Evolutionary conservation across 495 filamentous ascomycete genomes (phyloP).

Genomic region (Delitschia confertaspora): DNA sequence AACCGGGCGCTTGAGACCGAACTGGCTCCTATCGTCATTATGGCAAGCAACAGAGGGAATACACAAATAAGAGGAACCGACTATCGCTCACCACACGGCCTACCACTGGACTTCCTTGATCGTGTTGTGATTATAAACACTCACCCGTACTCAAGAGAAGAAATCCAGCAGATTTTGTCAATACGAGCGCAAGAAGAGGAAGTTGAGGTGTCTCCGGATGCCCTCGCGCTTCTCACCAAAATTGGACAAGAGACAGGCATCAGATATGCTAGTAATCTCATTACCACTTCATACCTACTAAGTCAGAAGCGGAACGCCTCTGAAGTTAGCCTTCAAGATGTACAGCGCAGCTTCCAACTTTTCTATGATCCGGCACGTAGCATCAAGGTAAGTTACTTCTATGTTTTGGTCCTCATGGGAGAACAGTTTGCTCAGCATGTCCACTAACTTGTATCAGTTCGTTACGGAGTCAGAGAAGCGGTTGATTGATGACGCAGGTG

Average conservation of each 20-base stretch:
- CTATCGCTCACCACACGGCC: conserved; percentile 81
- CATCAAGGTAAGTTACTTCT: conserved; percentile 47
- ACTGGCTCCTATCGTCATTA: conserved; percentile 94
- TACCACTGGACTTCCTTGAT: conserved; percentile 93
- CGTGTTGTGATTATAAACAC: conserved; percentile 95
- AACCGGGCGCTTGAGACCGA: conserved; percentile 93
- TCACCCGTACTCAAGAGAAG: conserved; percentile 72
- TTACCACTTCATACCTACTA: conserved; percentile 83
- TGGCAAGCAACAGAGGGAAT: conserved; percentile 96
- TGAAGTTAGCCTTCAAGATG: conserved; percentile 77
- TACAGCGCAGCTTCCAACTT: conserved; percentile 82
- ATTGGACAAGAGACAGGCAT: conserved; percentile 89
- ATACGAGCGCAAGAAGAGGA: conserved; percentile 95
- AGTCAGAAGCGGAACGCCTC: conserved; percentile 66
- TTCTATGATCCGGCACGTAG: conserved; percentile 87
- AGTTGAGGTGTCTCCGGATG: conserved; percentile 79
- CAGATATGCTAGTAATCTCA: conserved; percentile 88
- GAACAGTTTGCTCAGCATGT: no score
- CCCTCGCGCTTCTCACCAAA: conserved; percentile 84
- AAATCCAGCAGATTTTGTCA: conserved; percentile 80
- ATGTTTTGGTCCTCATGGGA: no score
- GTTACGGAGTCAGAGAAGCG: conserved; percentile 83
- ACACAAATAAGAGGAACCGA: conserved; percentile 89
- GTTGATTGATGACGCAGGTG: conserved; percentile 80
- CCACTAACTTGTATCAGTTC: conserved; percentile 40